Evolutionary conservation across 257 asterid genomes (phyloP).

Genomic region (Paraleonurus japonicus): DNA sequence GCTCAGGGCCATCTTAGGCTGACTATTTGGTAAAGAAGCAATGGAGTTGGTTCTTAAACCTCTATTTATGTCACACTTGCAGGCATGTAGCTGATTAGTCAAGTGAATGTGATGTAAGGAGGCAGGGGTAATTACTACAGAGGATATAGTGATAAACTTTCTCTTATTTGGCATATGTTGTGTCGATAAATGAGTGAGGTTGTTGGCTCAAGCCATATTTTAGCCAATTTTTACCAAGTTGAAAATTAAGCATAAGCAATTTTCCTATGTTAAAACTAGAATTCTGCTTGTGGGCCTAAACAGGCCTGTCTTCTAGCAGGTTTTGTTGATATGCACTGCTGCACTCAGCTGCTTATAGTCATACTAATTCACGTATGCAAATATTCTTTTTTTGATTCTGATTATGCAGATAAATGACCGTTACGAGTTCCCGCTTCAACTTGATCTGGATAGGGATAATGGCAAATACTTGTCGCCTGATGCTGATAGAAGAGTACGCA

Average conservation of each 20-base stretch:
- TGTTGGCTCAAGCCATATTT: not conserved
- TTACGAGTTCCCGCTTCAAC: conserved; percentile 50
- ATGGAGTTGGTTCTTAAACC: too few relatives aligned
- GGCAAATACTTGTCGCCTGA: conserved; percentile 48
- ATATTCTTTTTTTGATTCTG: conserved; percentile 17
- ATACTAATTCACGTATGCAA: not conserved
- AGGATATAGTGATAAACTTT: not conserved
- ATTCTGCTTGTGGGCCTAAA: not conserved
- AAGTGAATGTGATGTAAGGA: not conserved
- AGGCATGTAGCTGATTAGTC: conserved; percentile 3
- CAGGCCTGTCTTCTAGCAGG: not conserved
- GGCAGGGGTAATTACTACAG: not conserved
- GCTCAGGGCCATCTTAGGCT: too few relatives aligned
- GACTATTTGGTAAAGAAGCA: too few relatives aligned
- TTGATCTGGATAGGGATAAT: conserved; percentile 46
- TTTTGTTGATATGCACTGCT: not conserved
- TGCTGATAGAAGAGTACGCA: conserved; percentile 49
- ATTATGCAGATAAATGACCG: conserved; percentile 46
- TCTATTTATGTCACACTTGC: too few relatives aligned
- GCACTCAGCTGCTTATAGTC: not conserved
- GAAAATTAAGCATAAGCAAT: not conserved
- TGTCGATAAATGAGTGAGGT: not conserved
- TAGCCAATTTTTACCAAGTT: not conserved
- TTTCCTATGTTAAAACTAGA: not conserved
- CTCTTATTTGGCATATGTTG: not conserved